Evolutionary conservation across 1,284 basidiomycete genomes (phyloP).

Genomic region (Papiliotrema laurentii): DNA sequence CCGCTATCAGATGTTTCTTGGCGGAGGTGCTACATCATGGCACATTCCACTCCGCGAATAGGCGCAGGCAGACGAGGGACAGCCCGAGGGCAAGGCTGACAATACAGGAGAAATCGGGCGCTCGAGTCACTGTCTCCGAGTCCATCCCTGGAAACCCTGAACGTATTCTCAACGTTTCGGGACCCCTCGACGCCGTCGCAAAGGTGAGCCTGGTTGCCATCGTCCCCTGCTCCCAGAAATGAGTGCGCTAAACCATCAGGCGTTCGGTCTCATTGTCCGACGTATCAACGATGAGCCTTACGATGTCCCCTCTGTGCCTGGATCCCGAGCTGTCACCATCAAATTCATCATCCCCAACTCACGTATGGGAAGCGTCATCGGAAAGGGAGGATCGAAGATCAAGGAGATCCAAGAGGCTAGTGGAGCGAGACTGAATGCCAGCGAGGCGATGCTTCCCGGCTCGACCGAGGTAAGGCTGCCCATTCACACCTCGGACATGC

Average conservation of each 20-base stretch:
- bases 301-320: constrained; percentile 93
- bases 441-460: constrained; percentile 95
- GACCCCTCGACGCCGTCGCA: constrained; percentile 95
- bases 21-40: too few relatives aligned
- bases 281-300: constrained; percentile 99
- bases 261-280: constrained; percentile 96
- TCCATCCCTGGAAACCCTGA: constrained; percentile 97
- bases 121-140: constrained; percentile 91
- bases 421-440: constrained; percentile 91
- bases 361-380: constrained; percentile 98
- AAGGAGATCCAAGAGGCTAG: constrained; percentile 99
- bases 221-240: background rate
- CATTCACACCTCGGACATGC: background rate
- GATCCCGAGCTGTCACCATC: constrained; percentile 96
- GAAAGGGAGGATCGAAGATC: constrained; percentile 95
- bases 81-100: constrained; percentile 7
- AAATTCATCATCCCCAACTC: constrained; percentile 99
- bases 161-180: constrained; percentile 93
- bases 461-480: constrained; percentile 83
- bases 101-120: constrained; percentile 78
- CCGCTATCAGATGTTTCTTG: too few relatives aligned
- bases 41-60: too few relatives aligned
- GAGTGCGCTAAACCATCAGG: constrained; percentile 53
- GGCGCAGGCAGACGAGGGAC: too few relatives aligned
- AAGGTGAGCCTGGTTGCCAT: constrained; percentile 60